phyloP scores from a whole-genome alignment of 148 eudicot genomes.

The Silene uniflora region DNA sequence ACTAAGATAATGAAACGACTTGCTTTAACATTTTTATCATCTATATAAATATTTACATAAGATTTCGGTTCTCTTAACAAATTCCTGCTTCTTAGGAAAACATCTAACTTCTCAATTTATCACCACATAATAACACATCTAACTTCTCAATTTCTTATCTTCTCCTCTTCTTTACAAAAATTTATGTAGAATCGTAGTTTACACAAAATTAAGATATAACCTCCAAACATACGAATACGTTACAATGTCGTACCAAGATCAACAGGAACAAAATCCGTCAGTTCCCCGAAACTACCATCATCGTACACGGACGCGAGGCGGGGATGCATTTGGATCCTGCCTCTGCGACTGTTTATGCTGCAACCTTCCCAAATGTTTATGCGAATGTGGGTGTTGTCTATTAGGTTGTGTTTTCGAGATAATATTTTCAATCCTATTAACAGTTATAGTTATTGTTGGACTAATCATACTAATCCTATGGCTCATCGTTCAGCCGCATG shows the following conservation, averaged over 20 bases:
- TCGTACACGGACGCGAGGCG: constrained; percentile 38
- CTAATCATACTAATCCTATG: constrained; percentile 36
- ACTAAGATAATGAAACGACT: no score
- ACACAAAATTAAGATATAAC: neutral
- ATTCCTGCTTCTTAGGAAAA: neutral
- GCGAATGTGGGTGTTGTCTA: constrained; percentile 48
- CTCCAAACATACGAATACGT: no score
- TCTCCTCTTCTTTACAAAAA: no score
- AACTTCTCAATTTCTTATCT: neutral
- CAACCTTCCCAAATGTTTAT: constrained; percentile 44
- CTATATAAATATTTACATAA: no score
- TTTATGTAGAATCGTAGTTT: neutral
- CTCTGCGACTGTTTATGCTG: constrained; percentile 47
- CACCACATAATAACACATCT: neutral
- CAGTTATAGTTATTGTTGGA: constrained; percentile 35
- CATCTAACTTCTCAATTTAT: neutral
- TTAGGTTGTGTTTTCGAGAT: constrained; percentile 45
- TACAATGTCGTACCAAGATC: constrained; percentile 33
- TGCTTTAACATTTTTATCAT: no score
- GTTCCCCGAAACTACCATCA: constrained; percentile 36
- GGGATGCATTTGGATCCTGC: constrained; percentile 36
- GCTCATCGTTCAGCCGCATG: constrained; percentile 65
- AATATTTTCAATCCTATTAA: constrained; percentile 34
- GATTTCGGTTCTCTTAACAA: no score
- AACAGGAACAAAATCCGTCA: constrained; percentile 54